phyloP scores from a whole-genome alignment of 225 moss, liverwort and hornwort species.

The Neckera pumila region DNA sequence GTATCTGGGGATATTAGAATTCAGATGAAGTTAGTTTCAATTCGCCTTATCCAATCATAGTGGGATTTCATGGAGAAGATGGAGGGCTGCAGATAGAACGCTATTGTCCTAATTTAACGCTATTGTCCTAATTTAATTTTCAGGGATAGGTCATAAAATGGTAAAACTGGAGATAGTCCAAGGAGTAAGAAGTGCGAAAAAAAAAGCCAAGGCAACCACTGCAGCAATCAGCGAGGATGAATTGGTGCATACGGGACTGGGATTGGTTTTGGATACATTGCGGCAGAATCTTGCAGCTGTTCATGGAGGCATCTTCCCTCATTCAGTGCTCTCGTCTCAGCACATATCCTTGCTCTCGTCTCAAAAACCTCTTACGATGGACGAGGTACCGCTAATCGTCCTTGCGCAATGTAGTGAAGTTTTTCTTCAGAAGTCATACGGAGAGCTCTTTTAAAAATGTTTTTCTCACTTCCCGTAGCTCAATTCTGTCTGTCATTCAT shows the following conservation, averaged over 20 bases:
- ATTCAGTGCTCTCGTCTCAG: conserved; percentile 89
- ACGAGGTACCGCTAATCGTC: conserved; percentile 32
- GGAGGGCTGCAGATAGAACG: neutral
- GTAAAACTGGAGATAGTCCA: conserved; percentile 56
- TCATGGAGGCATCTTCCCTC: conserved; percentile 87
- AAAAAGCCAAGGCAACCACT: conserved; percentile 37
- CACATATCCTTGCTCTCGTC: conserved; percentile 61
- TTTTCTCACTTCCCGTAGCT: neutral
- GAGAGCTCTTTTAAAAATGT: neutral
- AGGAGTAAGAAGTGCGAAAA: conserved; percentile 49
- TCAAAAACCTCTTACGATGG: conserved; percentile 44
- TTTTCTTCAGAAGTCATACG: neutral
- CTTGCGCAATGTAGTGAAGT: neutral
- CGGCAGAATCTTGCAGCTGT: conserved; percentile 62
- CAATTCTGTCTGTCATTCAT: neutral
- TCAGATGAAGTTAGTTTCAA: neutral
- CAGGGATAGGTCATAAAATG: conserved; percentile 52
- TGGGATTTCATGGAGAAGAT: neutral
- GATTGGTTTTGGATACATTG: conserved; percentile 54
- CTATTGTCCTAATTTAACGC: neutral
- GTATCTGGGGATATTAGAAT: neutral
- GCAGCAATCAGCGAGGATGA: conserved; percentile 14
- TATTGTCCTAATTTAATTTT: neutral
- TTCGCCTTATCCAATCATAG: neutral
- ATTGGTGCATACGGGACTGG: conserved; percentile 57